Evolutionary conservation across 2,329 filamentous ascomycete genomes (phyloP).

Genomic region (Chaetomiaceae sp.): DNA sequence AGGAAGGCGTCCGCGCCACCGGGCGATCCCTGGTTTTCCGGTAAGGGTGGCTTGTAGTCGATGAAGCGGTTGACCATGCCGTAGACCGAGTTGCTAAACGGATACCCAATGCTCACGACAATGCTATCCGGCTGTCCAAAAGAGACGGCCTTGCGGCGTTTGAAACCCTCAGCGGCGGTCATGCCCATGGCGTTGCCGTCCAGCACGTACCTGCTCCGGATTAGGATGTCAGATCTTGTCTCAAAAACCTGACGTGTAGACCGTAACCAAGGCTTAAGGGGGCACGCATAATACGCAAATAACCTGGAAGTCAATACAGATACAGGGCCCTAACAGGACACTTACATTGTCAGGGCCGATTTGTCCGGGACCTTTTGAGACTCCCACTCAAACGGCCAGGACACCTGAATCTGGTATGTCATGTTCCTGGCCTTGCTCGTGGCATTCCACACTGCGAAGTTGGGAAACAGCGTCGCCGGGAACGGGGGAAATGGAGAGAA

Average conservation of each 20-base stretch:
- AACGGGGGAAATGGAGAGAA: slow-evolving; percentile 17
- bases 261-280: too few species aligned
- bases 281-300: too few species aligned
- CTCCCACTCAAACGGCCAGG: slow-evolving; percentile 21
- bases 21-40: neutral
- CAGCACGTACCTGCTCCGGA: slow-evolving; percentile 22
- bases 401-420: slow-evolving; percentile 20
- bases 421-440: slow-evolving; percentile 10
- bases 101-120: slow-evolving; percentile 28
- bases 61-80: slow-evolving; percentile 21
- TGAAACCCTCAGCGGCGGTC: slow-evolving; percentile 27
- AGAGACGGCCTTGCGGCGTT: slow-evolving; percentile 26
- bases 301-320: too few species aligned
- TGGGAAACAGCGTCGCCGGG: slow-evolving; percentile 15
- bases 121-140: slow-evolving; percentile 24
- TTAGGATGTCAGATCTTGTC: neutral
- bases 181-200: slow-evolving; percentile 28
- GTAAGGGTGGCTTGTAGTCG: slow-evolving; percentile 25
- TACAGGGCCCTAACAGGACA: neutral
- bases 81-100: slow-evolving; percentile 25
- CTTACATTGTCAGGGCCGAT: slow-evolving; percentile 13
- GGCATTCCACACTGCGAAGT: slow-evolving; percentile 17
- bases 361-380: slow-evolving; percentile 2
- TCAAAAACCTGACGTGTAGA: too few species aligned
- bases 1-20: slow-evolving; percentile 5